A percentile compares a stretch with the other conserved stretches of the same genome.
Conservation (phyloP, 176 grass and related monocot species). For the Oryza coarctata region DNA sequence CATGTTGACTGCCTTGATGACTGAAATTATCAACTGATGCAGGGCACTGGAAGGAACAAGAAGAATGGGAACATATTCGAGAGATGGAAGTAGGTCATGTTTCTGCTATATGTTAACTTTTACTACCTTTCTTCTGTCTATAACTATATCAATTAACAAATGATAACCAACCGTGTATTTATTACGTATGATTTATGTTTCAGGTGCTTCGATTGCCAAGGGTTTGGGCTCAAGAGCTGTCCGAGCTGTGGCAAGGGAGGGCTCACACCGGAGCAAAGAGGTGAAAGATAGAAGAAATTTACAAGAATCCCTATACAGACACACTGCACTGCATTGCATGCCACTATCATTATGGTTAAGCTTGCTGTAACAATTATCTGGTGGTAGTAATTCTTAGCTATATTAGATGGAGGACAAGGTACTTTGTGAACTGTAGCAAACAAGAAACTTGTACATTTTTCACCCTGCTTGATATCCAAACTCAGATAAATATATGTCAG, state of each 20-base stretch:
- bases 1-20: background rate
- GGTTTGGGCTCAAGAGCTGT: constrained; percentile 82
- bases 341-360: background rate
- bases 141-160: background rate
- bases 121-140: background rate
- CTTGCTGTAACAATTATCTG: background rate
- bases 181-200: background rate
- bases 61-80: constrained; percentile 98
- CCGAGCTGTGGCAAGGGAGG: constrained; percentile 79
- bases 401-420: background rate
- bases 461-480: background rate
- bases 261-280: constrained; percentile 84
- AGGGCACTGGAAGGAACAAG: constrained; percentile 96
- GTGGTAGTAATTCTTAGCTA: background rate
- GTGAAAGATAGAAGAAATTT: constrained; percentile 54
- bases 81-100: constrained; percentile 80
- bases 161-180: background rate
- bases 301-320: background rate
- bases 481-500: background rate
- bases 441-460: background rate
- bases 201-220: constrained; percentile 93
- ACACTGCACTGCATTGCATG: background rate
- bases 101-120: background rate
- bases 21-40: background rate
- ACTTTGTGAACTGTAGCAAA: background rate